Evolutionary conservation across 1,139 yeast species (phyloP).

Genomic region (Yamadazyma mexicana): DNA sequence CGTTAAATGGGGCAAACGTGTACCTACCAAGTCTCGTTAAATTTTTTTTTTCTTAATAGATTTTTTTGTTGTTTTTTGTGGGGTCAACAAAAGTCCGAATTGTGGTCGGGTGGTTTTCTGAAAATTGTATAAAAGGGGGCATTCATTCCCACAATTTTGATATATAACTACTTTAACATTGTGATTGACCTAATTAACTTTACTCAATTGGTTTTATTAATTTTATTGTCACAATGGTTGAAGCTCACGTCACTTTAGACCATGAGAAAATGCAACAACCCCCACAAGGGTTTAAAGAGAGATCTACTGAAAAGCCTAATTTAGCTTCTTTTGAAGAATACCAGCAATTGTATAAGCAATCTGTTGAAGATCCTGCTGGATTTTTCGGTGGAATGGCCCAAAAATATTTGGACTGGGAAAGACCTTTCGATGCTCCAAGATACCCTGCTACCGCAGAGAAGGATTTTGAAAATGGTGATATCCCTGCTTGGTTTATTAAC

Average conservation of each 20-base stretch:
- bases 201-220: background rate
- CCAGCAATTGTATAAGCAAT: conserved; percentile 58
- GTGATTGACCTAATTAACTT: background rate
- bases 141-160: background rate
- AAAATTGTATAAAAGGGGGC: conserved; percentile 5
- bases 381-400: conserved; percentile 67
- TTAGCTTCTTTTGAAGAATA: conserved; percentile 56
- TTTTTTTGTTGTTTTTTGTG: conserved; percentile 5
- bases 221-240: conserved; percentile 14
- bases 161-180: background rate
- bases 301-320: conserved; percentile 51
- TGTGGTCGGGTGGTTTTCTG: conserved; percentile 1
- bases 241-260: conserved; percentile 37
- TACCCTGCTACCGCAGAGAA: conserved; percentile 49
- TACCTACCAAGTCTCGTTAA: background rate
- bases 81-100: conserved; percentile 7
- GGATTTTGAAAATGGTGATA: conserved; percentile 64
- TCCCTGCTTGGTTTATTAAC: conserved; percentile 75
- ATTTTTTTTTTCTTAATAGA: conserved; percentile 1
- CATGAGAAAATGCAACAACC: conserved; percentile 48
- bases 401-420: conserved; percentile 61
- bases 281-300: conserved; percentile 57
- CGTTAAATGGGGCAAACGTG: background rate
- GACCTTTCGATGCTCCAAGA: conserved; percentile 59
- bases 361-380: conserved; percentile 62